Evolutionary conservation across 176 grass and related monocot genomes (phyloP).

Genomic region (Zoysia japonica): DNA sequence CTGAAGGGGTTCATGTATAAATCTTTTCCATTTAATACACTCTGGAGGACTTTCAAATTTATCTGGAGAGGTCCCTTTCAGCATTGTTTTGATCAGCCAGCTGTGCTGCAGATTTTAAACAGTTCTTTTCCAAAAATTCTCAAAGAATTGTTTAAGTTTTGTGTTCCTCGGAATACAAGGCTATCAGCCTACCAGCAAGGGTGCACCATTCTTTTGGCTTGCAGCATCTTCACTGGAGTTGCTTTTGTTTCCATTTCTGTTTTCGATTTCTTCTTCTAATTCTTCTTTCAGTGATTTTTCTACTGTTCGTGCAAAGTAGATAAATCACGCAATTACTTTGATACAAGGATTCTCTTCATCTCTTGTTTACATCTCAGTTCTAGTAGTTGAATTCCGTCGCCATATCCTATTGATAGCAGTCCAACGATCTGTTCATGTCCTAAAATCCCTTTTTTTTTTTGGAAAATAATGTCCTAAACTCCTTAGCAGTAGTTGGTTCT

Average conservation of each 20-base stretch:
- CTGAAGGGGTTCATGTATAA: slow-evolving; percentile 23
- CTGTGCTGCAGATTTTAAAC: slow-evolving; percentile 38
- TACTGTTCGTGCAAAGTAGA: slow-evolving; percentile 17
- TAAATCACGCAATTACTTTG: slow-evolving; percentile 10
- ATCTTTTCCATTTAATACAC: slow-evolving; percentile 12
- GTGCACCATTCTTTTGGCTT: slow-evolving; percentile 30
- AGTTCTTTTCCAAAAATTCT: slow-evolving; percentile 37
- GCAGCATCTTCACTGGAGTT: slow-evolving; percentile 32
- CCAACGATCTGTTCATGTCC: not conserved
- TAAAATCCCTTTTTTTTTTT: not conserved
- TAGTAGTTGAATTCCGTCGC: slow-evolving; percentile 13
- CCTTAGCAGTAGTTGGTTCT: not conserved
- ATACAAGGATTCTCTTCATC: slow-evolving; percentile 26
- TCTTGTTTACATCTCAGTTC: not conserved
- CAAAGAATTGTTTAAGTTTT: slow-evolving; percentile 1
- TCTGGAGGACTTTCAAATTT: slow-evolving; percentile 39
- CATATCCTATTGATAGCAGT: slow-evolving; percentile 1
- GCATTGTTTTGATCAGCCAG: slow-evolving; percentile 49
- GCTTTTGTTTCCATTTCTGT: not conserved
- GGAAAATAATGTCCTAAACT: not conserved
- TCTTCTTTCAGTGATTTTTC: slow-evolving; percentile 14
- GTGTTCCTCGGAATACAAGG: slow-evolving; percentile 36
- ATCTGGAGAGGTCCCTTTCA: slow-evolving; percentile 42
- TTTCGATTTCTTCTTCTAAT: slow-evolving; percentile 5
- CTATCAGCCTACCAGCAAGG: slow-evolving; percentile 5